phyloP scores from a whole-genome alignment of 768 basidiomycete genomes.

The Leccinum arenicola region DNA sequence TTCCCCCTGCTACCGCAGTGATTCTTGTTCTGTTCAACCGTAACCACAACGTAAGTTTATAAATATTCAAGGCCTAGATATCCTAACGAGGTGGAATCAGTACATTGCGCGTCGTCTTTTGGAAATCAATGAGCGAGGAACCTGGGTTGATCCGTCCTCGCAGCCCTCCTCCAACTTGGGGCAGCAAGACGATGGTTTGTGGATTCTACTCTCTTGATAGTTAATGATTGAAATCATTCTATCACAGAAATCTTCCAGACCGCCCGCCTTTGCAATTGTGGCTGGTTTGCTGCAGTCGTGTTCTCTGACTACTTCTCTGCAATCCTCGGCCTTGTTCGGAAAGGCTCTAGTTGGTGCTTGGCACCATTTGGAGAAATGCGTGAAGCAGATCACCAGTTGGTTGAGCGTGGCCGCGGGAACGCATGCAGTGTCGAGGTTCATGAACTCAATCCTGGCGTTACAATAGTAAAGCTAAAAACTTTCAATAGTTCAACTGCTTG shows the following conservation, averaged over 20 bases:
- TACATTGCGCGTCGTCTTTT: slow-evolving; percentile 76
- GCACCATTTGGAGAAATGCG: slow-evolving; percentile 76
- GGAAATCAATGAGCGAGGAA: slow-evolving; percentile 77
- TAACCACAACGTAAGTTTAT: slow-evolving; percentile 74
- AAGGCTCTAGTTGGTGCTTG: slow-evolving; percentile 76
- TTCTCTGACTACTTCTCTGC: slow-evolving; percentile 82
- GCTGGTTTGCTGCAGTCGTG: slow-evolving; percentile 76
- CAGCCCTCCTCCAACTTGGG: slow-evolving; percentile 40
- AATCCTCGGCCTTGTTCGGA: slow-evolving; percentile 75
- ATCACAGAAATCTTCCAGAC: slow-evolving; percentile 76
- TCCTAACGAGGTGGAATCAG: slow-evolving; percentile 34
- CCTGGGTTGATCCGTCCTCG: slow-evolving; percentile 52
- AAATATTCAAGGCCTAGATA: background rate
- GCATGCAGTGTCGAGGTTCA: slow-evolving; percentile 77
- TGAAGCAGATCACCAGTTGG: slow-evolving; percentile 51
- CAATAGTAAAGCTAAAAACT: background rate
- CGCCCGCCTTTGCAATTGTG: slow-evolving; percentile 72
- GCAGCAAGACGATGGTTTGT: slow-evolving; percentile 53
- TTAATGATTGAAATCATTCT: slow-evolving; percentile 10
- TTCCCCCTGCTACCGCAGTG: slow-evolving; percentile 75
- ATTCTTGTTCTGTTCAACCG: slow-evolving; percentile 84
- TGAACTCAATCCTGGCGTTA: background rate
- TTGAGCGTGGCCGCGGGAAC: slow-evolving; percentile 81
- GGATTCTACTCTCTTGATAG: background rate
- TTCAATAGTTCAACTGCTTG: slow-evolving; percentile 70